Percentiles rank a stretch among this genome's conserved stretches.
Evolutionary conservation across 306 rosid genomes (phyloP).

Genomic region (Crotalaria pallida): DNA sequence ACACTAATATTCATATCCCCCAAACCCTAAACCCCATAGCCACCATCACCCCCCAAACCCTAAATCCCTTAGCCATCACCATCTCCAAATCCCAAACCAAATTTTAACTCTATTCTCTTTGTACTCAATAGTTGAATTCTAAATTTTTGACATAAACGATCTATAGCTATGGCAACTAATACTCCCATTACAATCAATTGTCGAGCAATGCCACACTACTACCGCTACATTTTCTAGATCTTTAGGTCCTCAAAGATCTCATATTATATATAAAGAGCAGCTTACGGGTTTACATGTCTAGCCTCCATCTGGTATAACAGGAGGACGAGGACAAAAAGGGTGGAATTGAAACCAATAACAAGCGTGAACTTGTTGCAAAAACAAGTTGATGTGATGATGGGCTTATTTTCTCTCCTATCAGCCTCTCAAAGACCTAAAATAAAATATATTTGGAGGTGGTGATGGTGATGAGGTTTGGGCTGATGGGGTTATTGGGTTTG

Average conservation of each 20-base stretch:
- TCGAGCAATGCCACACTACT: slow-evolving; percentile 49
- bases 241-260: slow-evolving; percentile 65
- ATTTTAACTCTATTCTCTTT: slow-evolving; percentile 44
- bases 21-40: too few species aligned
- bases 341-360: slow-evolving; percentile 76
- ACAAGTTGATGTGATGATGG: slow-evolving; percentile 72
- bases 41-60: too few species aligned
- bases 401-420: slow-evolving; percentile 70
- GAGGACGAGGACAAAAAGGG: slow-evolving; percentile 43
- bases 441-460: slow-evolving; percentile 40
- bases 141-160: slow-evolving; percentile 42
- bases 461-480: too few species aligned
- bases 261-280: slow-evolving; percentile 62
- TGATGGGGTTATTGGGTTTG: too few species aligned
- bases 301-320: slow-evolving; percentile 56
- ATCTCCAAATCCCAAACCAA: too few species aligned
- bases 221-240: slow-evolving; percentile 62
- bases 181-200: slow-evolving; percentile 50
- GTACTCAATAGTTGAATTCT: slow-evolving; percentile 51
- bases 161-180: slow-evolving; percentile 49
- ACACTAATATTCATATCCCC: too few species aligned
- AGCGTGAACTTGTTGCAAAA: slow-evolving; percentile 74
- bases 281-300: slow-evolving; percentile 51
- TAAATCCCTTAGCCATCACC: too few species aligned
- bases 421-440: slow-evolving; percentile 92